A percentile compares a stretch with the other conserved stretches of the same genome.
phyloP scores from a whole-genome alignment of 306 rosid species.

The Fragaria vesca region DNA sequence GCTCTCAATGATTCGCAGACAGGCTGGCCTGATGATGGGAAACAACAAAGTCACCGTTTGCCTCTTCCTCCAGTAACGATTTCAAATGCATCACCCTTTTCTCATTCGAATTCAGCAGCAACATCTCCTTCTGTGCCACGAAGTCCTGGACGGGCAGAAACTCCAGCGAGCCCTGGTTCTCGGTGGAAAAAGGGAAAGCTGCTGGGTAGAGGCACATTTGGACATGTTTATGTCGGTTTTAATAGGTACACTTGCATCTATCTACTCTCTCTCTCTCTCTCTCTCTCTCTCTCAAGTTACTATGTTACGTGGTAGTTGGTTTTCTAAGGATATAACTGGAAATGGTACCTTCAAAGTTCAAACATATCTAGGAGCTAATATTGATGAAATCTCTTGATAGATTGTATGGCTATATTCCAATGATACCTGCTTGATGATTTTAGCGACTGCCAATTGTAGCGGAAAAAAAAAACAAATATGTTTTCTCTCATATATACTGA shows the following conservation, averaged over 20 bases:
- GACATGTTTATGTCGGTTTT: conserved; percentile 95
- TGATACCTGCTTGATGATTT: background rate
- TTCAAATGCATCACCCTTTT: conserved; percentile 58
- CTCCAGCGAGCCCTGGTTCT: conserved; percentile 78
- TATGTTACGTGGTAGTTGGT: background rate
- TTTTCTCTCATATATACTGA: conserved; percentile 3
- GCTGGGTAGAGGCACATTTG: conserved; percentile 94
- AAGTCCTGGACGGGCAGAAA: conserved; percentile 97
- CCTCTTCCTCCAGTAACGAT: conserved; percentile 90
- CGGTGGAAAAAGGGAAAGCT: conserved; percentile 98
- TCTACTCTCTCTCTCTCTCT: conserved; percentile 5
- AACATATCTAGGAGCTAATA: background rate
- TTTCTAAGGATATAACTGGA: background rate
- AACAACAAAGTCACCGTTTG: conserved; percentile 89
- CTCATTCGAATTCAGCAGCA: conserved; percentile 93
- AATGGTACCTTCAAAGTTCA: background rate
- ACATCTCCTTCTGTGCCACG: conserved; percentile 97
- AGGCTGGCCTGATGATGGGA: conserved; percentile 77
- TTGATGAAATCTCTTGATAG: background rate
- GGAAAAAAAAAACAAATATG: background rate
- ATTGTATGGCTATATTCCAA: background rate
- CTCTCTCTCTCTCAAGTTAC: conserved; percentile 3
- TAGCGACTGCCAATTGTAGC: background rate
- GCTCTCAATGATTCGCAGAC: conserved; percentile 61
- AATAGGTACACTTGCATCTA: conserved; percentile 47